Base-by-base conservation (phyloP, 2,329 filamentous ascomycete species). In the Neofusicoccum cordaticola region DNA sequence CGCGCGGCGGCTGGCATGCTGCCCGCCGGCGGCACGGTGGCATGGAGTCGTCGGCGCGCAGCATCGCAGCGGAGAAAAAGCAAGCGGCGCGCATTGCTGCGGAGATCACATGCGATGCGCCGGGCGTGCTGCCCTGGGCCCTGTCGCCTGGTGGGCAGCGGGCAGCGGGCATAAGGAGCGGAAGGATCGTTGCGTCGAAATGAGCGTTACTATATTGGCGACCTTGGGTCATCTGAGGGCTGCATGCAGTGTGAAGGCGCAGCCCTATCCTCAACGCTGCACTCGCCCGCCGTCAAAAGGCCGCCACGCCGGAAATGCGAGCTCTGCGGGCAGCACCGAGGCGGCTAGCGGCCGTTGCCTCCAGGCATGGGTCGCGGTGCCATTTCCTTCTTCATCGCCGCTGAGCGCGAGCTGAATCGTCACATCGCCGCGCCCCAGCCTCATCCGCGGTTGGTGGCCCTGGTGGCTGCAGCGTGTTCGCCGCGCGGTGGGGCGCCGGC, bases 321-420 rank as follows among this genome's bases (percentile, higher is more conserved):
- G 27, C 27, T 22, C 15, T 22, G 42, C 56, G 15, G 15, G 41
- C 41, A 56, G 50, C 61, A 53, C 61, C 17, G 48, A 52, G 31
- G 47, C 48, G 47, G 47, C 62, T 64, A 64, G 62, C 41, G 48
- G 62, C 62, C 62, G 62, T 64, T 64, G 51, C 37, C 37, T 50
- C 22, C 42, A 27, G 42, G 37, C 45, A 50, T 62, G 58, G 45
- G 34, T 42, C 19, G 44, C 45, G 34, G 58, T 62, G 58, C 45
- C 57, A 61, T 44, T 61, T 61, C 57, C 57, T 61, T 62, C 58
- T 62, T 62, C 45, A 62, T 62, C 56, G 56, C 52, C 17, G 19
- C 27, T 15, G 39, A 58, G 53, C 56, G 56, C 56, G 56, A 60
- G 56, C 56, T 60, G 56, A 60, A 60, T 60, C 56, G 56, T 60